Evolutionary conservation across 176 grass and related monocot species (phyloP).

Genomic region (Oryza meridionalis): DNA sequence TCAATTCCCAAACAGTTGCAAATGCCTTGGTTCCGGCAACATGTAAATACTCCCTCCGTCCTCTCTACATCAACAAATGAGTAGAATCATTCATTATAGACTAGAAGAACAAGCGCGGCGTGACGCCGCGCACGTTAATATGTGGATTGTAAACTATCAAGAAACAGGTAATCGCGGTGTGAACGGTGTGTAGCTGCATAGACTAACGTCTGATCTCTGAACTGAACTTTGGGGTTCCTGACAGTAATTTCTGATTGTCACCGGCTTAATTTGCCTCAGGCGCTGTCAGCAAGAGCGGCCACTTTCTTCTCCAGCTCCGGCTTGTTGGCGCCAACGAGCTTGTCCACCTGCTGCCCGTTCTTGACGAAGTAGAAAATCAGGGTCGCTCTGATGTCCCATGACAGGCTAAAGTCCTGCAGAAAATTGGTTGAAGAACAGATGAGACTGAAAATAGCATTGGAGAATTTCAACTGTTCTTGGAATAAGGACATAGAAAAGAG

Average conservation of each 20-base stretch:
- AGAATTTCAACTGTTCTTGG: neutral
- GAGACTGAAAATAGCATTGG: neutral
- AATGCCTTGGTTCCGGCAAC: neutral
- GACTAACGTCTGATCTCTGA: neutral
- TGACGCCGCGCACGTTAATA: too few relatives aligned
- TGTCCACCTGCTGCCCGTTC: conserved; percentile 80
- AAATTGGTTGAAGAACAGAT: neutral
- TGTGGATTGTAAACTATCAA: too few relatives aligned
- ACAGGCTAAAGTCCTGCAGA: conserved; percentile 88
- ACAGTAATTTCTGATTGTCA: too few relatives aligned
- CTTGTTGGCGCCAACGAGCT: conserved; percentile 86
- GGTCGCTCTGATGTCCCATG: too few relatives aligned
- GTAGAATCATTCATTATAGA: neutral
- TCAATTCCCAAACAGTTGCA: neutral
- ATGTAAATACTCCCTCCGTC: neutral
- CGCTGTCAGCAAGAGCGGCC: conserved; percentile 30
- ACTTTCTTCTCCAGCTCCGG: conserved; percentile 90
- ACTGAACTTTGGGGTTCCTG: neutral
- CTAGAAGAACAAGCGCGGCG: too few relatives aligned
- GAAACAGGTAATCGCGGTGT: too few relatives aligned
- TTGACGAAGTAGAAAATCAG: too few relatives aligned
- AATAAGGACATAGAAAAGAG: neutral
- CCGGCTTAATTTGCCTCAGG: neutral
- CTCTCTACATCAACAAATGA: neutral
- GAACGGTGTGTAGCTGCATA: too few relatives aligned